A percentile compares a stretch with the other conserved stretches of the same genome.
These are phyloP conservation scores for Dactylellina haptotyla DNA, from an alignment of 2,329 filamentous ascomycete genomes.

Conservation along the genomic window DNA sequence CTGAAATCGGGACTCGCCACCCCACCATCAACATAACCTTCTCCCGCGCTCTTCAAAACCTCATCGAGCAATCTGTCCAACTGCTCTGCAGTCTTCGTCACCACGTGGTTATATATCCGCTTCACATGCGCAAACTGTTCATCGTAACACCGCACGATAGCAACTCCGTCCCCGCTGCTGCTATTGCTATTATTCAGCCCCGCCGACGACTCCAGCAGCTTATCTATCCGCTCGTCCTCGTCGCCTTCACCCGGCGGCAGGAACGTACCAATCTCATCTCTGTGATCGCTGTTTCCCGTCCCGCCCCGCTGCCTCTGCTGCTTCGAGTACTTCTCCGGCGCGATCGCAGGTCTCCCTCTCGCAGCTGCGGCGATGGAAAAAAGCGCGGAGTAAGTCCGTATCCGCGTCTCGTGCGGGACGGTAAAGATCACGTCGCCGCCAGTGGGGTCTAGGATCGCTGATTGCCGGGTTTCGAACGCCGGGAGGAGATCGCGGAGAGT, in stretches of 20 bases:
- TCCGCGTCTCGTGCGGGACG: conserved; percentile 3
- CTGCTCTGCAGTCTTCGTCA: conserved; percentile 20
- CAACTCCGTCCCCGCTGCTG: not conserved
- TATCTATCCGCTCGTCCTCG: not conserved
- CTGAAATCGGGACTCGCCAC: conserved; percentile 29
- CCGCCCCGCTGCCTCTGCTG: not conserved
- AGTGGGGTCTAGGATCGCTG: not conserved
- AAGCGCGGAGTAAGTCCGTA: conserved; percentile 5
- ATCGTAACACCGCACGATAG: conserved; percentile 13
- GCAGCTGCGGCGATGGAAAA: conserved; percentile 40
- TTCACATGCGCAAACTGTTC: conserved; percentile 34
- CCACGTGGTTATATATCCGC: conserved; percentile 17
- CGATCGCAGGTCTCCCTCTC: conserved; percentile 22
- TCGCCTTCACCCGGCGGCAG: not conserved
- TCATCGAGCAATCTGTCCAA: conserved; percentile 43
- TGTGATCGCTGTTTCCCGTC: not conserved
- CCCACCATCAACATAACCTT: not conserved
- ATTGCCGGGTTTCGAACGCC: not conserved
- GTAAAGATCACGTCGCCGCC: conserved; percentile 24
- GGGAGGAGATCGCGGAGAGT: conserved; percentile 16
- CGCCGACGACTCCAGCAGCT: not conserved
- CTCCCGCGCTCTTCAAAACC: conserved; percentile 1
- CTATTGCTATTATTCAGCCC: too few relatives aligned
- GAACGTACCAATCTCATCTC: not conserved
- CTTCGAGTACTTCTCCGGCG: conserved; percentile 26